Conservation (phyloP, 441 rosid genomes). For the Kokia cookei region DNA sequence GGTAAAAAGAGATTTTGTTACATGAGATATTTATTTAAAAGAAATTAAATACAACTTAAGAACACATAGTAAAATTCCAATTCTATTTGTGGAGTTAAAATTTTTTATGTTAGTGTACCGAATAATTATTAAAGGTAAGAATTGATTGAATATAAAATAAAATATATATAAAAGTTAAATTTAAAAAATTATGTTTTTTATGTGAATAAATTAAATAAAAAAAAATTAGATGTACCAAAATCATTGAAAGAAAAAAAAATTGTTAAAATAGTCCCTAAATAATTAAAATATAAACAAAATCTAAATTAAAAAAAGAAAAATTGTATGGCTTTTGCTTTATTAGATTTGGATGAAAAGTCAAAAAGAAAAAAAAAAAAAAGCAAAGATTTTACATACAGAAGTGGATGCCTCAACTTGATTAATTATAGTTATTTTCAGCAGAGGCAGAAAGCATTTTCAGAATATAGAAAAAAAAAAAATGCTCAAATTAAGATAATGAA, state of each 20-base stretch:
- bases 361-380: background rate
- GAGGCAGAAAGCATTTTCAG: background rate
- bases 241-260: background rate
- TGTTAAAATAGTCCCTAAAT: too few relatives aligned
- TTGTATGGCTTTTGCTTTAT: background rate
- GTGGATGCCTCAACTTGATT: background rate
- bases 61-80: too few relatives aligned
- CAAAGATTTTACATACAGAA: background rate
- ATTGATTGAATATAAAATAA: too few relatives aligned
- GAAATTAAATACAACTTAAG: too few relatives aligned
- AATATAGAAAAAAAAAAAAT: background rate
- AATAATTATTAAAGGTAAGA: too few relatives aligned
- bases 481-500: background rate
- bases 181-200: too few relatives aligned
- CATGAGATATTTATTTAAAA: too few relatives aligned
- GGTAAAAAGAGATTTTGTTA: too few relatives aligned
- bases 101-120: too few relatives aligned
- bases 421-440: background rate
- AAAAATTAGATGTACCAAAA: background rate
- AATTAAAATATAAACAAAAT: background rate
- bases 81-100: too few relatives aligned
- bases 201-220: too few relatives aligned
- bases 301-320: background rate
- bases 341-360: background rate
- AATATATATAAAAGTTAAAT: too few relatives aligned